These are phyloP conservation scores for Pinus taeda DNA, from an alignment of 75 land plant species.

Conservation along the genomic window DNA sequence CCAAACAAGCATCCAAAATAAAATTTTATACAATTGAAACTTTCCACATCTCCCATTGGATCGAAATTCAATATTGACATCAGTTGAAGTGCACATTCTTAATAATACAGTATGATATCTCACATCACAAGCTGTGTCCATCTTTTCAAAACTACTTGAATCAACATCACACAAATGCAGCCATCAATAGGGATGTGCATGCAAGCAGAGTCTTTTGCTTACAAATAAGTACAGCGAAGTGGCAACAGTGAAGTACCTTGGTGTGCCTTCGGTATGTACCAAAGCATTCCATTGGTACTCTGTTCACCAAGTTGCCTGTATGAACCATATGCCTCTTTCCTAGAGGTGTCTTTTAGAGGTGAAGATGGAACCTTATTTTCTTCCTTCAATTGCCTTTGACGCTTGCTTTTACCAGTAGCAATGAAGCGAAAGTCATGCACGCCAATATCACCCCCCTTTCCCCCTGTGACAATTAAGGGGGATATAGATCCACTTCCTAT, in stretches of 20 bases:
- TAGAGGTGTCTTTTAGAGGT: not conserved
- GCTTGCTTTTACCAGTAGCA: constrained; percentile 68
- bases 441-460: constrained; percentile 86
- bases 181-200: not conserved
- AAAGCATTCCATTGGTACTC: constrained; percentile 70
- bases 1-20: not conserved
- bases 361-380: constrained; percentile 13
- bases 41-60: not conserved
- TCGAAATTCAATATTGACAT: not conserved
- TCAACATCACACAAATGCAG: not conserved
- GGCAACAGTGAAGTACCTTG: constrained; percentile 41
- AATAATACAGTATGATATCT: not conserved
- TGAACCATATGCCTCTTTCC: constrained; percentile 7
- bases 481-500: constrained; percentile 84
- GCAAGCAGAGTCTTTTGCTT: not conserved
- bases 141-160: not conserved
- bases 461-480: constrained; percentile 94
- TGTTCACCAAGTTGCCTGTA: constrained; percentile 34
- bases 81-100: not conserved
- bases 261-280: constrained; percentile 95
- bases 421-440: constrained; percentile 95
- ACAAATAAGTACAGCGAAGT: not conserved
- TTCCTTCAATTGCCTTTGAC: constrained; percentile 30
- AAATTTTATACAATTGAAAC: not conserved
- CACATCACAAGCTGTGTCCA: not conserved